Evolutionary conservation across 352 stramenopile species (phyloP), one percentile per base, ranked within the genome.

Genomic region (Pythium oligandrum): DNA sequence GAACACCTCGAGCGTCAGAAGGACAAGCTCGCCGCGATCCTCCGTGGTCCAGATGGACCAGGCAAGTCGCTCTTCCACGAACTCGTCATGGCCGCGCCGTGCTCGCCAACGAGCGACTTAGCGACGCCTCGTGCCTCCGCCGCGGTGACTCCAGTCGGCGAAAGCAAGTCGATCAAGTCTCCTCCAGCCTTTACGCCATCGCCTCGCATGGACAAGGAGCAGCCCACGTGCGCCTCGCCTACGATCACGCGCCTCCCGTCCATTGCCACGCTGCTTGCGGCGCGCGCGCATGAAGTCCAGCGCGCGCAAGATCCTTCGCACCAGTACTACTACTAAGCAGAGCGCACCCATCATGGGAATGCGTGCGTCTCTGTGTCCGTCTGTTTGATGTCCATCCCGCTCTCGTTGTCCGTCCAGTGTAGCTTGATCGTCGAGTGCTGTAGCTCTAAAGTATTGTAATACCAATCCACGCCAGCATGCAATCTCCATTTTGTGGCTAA

Each of bases 1-100:
- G 73, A 86, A 51, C 79, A 90, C 66, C 64, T 90, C 43, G 66
- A 84, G 43, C 86, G 86, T 63, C 79, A 90, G 57, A 68, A 74
- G 70, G 59, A 70, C 45, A 90, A 90, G 72, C 58, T 90, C 59
- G 50, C 74, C 11, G 83, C 78, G 6, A 86, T 89, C 61, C 70
- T 86, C 35, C 70, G 69, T 40, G 78, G 78, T 4, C 78, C 78
- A 1, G 75, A 78, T 9, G 75, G 75, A 17, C 51, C 71, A 2
- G 66, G 51, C 35, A 78, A 75, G 54, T 65, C 70, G 42, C 68
- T 69, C 6, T 88, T 88, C 54, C 73, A 88, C 64, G 63, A 74
- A 43, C 58, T 65, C 36, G 63, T 88, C 60, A 72, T 88, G 40
- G 64, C 75, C 8, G 78, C 85, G 57, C 75, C 78, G 36, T 83